A percentile compares a stretch with the other conserved stretches of the same genome.
phyloP scores from a whole-genome alignment of 441 rosid genomes.

The Rhodomyrtus psidioides region DNA sequence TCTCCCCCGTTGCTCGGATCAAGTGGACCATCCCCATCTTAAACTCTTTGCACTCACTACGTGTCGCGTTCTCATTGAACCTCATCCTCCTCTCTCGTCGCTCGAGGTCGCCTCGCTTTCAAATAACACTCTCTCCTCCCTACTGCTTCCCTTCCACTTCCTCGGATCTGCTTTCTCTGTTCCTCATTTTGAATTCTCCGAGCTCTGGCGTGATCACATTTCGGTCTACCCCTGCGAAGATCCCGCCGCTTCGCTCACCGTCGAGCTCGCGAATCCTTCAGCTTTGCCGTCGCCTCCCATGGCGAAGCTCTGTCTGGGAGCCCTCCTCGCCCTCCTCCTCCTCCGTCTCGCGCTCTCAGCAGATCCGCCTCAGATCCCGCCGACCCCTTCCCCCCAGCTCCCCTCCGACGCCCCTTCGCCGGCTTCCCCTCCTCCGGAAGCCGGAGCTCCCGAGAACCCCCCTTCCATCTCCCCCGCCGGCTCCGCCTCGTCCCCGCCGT shows the following conservation, averaged over 20 bases:
- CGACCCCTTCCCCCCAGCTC: neutral
- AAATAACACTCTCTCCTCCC: neutral
- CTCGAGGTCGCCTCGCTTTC: neutral
- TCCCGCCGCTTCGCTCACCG: neutral
- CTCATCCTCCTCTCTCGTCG: neutral
- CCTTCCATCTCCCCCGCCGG: neutral
- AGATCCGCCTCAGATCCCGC: constrained; percentile 1
- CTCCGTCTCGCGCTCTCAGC: neutral
- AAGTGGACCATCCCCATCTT: neutral
- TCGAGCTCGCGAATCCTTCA: neutral
- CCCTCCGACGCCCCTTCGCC: neutral
- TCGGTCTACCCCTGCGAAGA: neutral
- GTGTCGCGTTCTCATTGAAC: neutral
- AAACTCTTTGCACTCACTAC: neutral
- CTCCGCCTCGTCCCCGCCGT: neutral
- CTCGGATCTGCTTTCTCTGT: neutral
- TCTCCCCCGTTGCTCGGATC: neutral
- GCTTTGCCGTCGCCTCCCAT: neutral
- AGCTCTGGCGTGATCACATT: neutral
- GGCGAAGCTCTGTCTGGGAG: constrained; percentile 1
- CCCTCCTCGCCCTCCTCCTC: neutral
- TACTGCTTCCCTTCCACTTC: neutral
- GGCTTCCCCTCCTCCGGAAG: neutral
- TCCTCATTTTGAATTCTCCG: neutral
- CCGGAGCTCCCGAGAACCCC: neutral